Evolutionary conservation across 75 land plant genomes (phyloP).

Genomic region (Cunninghamia lanceolata): DNA sequence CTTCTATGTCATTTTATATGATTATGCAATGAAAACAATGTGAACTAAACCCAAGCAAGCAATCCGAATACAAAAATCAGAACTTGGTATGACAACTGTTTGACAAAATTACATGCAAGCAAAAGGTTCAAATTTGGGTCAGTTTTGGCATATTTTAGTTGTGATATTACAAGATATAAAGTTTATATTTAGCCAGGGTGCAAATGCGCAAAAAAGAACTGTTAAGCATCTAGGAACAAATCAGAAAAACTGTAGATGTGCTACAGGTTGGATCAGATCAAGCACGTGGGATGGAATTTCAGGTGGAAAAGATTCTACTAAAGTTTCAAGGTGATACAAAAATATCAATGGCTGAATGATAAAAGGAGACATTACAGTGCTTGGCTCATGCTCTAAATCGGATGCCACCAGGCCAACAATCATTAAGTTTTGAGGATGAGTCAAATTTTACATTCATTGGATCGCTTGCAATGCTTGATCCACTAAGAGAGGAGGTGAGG

Average conservation of each 20-base stretch:
- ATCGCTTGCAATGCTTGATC: too few relatives aligned
- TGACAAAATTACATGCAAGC: too few relatives aligned
- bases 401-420: slow-evolving; percentile 75
- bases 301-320: too few relatives aligned
- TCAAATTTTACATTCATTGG: slow-evolving; percentile 89
- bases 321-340: neutral
- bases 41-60: too few relatives aligned
- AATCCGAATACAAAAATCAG: too few relatives aligned
- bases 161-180: too few relatives aligned
- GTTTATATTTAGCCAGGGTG: slow-evolving; percentile 38
- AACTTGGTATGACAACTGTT: too few relatives aligned
- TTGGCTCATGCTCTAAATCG: slow-evolving; percentile 84
- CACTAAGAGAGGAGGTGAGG: too few relatives aligned
- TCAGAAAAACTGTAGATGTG: slow-evolving; percentile 43
- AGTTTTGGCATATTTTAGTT: too few relatives aligned
- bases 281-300: slow-evolving; percentile 26
- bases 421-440: slow-evolving; percentile 76
- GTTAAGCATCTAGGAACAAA: slow-evolving; percentile 59
- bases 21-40: too few relatives aligned
- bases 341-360: neutral
- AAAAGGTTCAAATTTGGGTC: too few relatives aligned
- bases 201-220: slow-evolving; percentile 63
- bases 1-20: too few relatives aligned
- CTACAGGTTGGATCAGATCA: slow-evolving; percentile 41
- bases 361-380: slow-evolving; percentile 87